Base-by-base conservation (phyloP, 2,329 filamentous ascomycete species). In the Beauveria scarabaeidicola region DNA sequence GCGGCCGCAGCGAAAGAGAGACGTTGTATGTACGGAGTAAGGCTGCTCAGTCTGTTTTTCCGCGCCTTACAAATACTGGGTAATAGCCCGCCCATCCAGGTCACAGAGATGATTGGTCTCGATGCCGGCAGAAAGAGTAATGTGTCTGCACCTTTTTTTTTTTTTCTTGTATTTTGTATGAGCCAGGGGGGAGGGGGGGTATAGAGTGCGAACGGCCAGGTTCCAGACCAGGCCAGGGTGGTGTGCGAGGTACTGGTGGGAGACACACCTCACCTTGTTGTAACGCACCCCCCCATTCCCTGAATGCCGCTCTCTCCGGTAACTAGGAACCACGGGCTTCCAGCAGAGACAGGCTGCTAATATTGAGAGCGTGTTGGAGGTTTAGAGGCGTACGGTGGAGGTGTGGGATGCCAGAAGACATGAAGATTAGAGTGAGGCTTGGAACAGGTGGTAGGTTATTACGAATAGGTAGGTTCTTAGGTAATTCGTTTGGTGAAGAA, bases 101-200 rank as follows among this genome's bases (percentile, higher is more conserved):
- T 57, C 21, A 19, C 54, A 57, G 54, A 50, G 8, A 41, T 57
- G 54, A 57, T 57, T 57, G 54, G 54, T 25, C 44, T 56, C 32
- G n/a, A 54, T 32, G 52, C 23, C 25, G 52, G 36, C 29, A 56
- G 41, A 38, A 29, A 55, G 53, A 38, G 29, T 56, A 38, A 56
- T 25, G 48, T 52, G 27, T 23, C 19, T 56, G 21, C 19, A 10
- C 13, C 13, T 53, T 17, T 46, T 29, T 46, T 11, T 46, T 17
- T 38, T 36, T 44, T 19, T n/a, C 40, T 53, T 6, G 29, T 29
- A 27, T 50, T 36, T 11, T 36, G 17, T 27, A 46, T 43, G 41
- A 46, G 52, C 52, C 11, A 21, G 53, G 53, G 52, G 53, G 53
- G 5, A 15, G 5, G 11, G 32, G 32, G 11, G 5, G 32, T 36